A percentile compares a stretch with the other conserved stretches of the same genome.
phyloP scores from a whole-genome alignment of 2,329 filamentous ascomycete species.

The Penicillium psychrosexuale region DNA sequence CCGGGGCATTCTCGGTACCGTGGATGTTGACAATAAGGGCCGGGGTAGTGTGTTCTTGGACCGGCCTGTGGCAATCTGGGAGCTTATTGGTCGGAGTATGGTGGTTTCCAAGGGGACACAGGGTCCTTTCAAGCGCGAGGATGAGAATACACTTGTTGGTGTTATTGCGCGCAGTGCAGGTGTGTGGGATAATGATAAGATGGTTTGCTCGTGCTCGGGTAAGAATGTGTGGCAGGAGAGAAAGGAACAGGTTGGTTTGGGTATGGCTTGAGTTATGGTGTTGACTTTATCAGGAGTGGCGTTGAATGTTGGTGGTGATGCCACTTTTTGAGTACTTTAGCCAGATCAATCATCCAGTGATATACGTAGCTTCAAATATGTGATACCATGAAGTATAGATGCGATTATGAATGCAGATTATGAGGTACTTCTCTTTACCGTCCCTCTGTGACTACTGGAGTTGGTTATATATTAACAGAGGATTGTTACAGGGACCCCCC shows the following conservation, averaged over 20 bases:
- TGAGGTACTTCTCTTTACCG: too few relatives aligned
- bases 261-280: slow-evolving; percentile 67
- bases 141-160: slow-evolving; percentile 81
- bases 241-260: slow-evolving; percentile 80
- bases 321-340: not conserved
- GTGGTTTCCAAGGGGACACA: slow-evolving; percentile 71
- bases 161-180: slow-evolving; percentile 94
- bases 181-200: slow-evolving; percentile 99
- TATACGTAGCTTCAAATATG: not conserved
- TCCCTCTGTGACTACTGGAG: not conserved
- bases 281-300: not conserved
- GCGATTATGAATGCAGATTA: not conserved
- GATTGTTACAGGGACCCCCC: too few relatives aligned
- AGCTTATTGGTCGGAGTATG: slow-evolving; percentile 90
- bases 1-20: slow-evolving; percentile 67
- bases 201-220: slow-evolving; percentile 93
- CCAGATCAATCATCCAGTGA: not conserved
- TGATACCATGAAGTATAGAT: slow-evolving; percentile 1
- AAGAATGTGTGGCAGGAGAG: slow-evolving; percentile 99
- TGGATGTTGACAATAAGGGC: slow-evolving; percentile 73
- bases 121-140: slow-evolving; percentile 63
- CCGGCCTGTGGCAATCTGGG: slow-evolving; percentile 83
- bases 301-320: not conserved
- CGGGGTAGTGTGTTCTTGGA: slow-evolving; percentile 78
- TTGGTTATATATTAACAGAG: too few relatives aligned